Evolutionary conservation across 495 filamentous ascomycete genomes (phyloP).

Genomic region (Lasiosphaeris hirsuta): DNA sequence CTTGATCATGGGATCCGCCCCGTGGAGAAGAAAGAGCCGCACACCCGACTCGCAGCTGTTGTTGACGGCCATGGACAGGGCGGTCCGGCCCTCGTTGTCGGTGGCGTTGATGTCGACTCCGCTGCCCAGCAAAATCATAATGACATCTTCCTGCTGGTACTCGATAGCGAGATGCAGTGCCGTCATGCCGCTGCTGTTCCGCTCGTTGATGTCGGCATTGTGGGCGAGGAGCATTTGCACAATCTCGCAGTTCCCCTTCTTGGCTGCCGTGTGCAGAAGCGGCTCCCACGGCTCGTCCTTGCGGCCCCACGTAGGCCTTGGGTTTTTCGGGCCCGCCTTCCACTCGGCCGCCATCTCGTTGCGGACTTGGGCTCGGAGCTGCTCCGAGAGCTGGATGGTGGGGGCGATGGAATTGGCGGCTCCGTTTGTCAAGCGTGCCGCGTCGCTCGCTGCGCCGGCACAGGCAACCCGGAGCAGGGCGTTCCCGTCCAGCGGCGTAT

Average conservation of each 20-base stretch:
- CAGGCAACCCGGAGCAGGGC: not conserved
- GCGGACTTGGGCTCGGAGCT: not conserved
- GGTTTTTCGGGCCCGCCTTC: not conserved
- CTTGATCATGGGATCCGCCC: constrained; percentile 3
- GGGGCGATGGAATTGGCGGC: not conserved
- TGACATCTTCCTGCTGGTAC: constrained; percentile 3
- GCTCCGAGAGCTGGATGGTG: not conserved
- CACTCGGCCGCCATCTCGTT: constrained; percentile 1
- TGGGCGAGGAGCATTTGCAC: constrained; percentile 5
- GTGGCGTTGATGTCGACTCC: constrained; percentile 3
- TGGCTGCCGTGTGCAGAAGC: constrained; percentile 8
- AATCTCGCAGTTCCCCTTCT: constrained; percentile 7
- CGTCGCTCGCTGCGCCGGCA: not conserved
- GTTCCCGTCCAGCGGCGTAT: not conserved
- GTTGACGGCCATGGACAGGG: constrained; percentile 8
- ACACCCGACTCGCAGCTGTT: constrained; percentile 6
- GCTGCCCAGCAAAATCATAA: constrained; percentile 5
- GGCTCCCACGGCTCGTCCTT: constrained; percentile 2
- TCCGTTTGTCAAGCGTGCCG: not conserved
- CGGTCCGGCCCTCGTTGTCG: not conserved
- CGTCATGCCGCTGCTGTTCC: constrained; percentile 4
- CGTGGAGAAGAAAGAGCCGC: constrained; percentile 1
- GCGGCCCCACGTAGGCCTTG: constrained; percentile 1
- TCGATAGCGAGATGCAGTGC: constrained; percentile 3
- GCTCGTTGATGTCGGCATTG: constrained; percentile 4